Evolutionary conservation across 495 filamentous ascomycete species (phyloP).

Genomic region (Rhizodiscina lignyota): DNA sequence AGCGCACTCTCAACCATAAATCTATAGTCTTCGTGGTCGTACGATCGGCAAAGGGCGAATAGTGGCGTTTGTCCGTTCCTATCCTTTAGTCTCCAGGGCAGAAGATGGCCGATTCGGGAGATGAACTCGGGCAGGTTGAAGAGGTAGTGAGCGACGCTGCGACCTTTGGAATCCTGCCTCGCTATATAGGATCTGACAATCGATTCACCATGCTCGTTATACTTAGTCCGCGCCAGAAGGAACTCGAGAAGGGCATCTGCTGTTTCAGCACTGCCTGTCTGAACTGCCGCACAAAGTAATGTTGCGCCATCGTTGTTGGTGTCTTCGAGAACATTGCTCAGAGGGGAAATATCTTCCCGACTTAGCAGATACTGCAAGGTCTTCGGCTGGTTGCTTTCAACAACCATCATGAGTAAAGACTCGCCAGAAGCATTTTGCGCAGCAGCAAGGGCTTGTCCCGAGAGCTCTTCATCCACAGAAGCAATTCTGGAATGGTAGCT

Average conservation of each 20-base stretch:
- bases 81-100: conserved; percentile 84
- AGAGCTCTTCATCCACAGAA: conserved; percentile 69
- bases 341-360: conserved; percentile 54
- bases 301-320: conserved; percentile 78
- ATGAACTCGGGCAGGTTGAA: conserved; percentile 81
- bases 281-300: conserved; percentile 83
- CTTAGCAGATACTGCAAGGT: conserved; percentile 64
- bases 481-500: conserved; percentile 59
- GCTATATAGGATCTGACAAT: conserved; percentile 49
- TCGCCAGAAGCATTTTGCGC: conserved; percentile 71
- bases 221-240: conserved; percentile 32
- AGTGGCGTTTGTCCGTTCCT: conserved; percentile 94
- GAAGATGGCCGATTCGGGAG: conserved; percentile 47
- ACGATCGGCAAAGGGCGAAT: conserved; percentile 86
- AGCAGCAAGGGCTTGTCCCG: conserved; percentile 62
- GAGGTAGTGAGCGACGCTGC: conserved; percentile 87
- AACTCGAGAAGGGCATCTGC: conserved; percentile 61
- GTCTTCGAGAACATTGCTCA: conserved; percentile 57
- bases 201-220: no score
- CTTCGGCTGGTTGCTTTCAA: conserved; percentile 55
- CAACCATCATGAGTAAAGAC: conserved; percentile 91
- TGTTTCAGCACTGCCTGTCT: conserved; percentile 58
- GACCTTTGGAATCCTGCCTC: conserved; percentile 64
- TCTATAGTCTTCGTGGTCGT: conserved; percentile 79
- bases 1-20: conserved; percentile 72